Percentiles rank a stretch among this genome's conserved stretches.
Evolutionary conservation across 2,329 filamentous ascomycete species (phyloP).

Genomic region (Diplodia seriata): DNA sequence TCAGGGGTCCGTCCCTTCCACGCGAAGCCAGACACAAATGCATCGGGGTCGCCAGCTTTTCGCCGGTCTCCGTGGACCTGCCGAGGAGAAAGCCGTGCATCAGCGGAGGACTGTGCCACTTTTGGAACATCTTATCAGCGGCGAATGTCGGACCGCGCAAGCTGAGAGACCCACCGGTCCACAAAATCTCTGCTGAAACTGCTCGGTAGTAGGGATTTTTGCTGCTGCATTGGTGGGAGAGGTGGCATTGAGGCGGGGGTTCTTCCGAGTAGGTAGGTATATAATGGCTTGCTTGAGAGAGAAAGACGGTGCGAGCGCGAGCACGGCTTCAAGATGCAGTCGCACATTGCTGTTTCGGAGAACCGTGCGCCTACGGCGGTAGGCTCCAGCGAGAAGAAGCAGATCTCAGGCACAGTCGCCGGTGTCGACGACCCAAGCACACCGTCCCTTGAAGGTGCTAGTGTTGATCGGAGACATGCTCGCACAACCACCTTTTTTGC

Average conservation of each 20-base stretch:
- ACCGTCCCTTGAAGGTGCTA: not conserved
- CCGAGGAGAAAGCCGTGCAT: slow-evolving; percentile 12
- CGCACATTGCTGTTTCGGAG: not conserved
- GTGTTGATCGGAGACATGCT: not conserved
- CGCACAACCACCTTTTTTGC: slow-evolving; percentile 15
- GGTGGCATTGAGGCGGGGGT: no score
- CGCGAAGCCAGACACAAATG: not conserved
- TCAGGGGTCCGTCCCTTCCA: not conserved
- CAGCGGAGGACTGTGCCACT: not conserved
- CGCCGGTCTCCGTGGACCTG: slow-evolving; percentile 13
- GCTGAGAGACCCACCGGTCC: slow-evolving; percentile 15
- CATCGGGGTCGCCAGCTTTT: not conserved
- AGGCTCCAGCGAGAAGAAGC: not conserved
- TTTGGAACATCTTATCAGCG: slow-evolving; percentile 13
- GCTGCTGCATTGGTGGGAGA: not conserved
- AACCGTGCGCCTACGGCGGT: not conserved
- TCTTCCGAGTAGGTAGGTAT: not conserved
- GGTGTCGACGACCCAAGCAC: not conserved
- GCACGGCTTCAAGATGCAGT: not conserved
- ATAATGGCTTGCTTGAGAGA: no score
- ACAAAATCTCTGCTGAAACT: slow-evolving; percentile 8
- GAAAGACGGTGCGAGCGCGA: not conserved
- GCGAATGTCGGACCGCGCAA: slow-evolving; percentile 19
- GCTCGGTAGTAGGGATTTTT: not conserved
- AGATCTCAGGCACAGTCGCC: not conserved